Evolutionary conservation across 1,139 yeast species (phyloP), one percentile per base, ranked within the genome.

Genomic region (Eremothecium sinecaudum): DNA sequence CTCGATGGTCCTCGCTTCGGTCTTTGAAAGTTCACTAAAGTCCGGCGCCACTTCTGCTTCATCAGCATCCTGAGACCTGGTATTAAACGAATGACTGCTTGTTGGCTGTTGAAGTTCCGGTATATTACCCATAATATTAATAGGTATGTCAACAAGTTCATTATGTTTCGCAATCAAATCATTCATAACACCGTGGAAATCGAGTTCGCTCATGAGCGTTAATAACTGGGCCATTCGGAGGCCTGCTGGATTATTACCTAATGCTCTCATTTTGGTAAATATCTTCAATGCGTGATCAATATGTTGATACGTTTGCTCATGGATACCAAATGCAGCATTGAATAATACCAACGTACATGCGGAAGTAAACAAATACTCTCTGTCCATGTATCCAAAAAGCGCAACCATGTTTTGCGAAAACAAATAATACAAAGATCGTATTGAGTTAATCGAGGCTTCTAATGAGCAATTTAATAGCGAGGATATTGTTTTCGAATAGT

Each of bases 371-470:
- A 81, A 61, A 53, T 82, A 82, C 51, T 83, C 94, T 47, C 94
- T 64, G 53, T 83, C 94, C 84, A 82, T 79, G 66, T 86, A 82
- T 1, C 94, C 93, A 61, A 80, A 82, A 26, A 80, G 59, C 0
- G 94, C 90, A 18, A 81, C 79, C 81, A 79, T 77, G 44, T 79
- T 78, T 38, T 77, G 79, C 0, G 81, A 79, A 48, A 78, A 62
- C 32, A 82, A 61, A 0, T 79, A 75, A 82, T 87, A 78, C 4
- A 81, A 64, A 1, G 81, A 73, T 42, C 83, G 67, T 29, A 83
- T 75, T 0, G 90, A 77, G 49, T 81, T 81, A 32, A 81, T 78
- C 0, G 92, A 80, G 0, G 92, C 93, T 48, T 81, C 90, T 55
- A 82, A 74, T 1, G 93, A 80, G 3, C 92, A 80, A 56, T 82